A percentile compares a stretch with the other conserved stretches of the same genome.
Evolutionary conservation across 176 grass and related monocot genomes (phyloP).

Genomic region (Stipa capillata): DNA sequence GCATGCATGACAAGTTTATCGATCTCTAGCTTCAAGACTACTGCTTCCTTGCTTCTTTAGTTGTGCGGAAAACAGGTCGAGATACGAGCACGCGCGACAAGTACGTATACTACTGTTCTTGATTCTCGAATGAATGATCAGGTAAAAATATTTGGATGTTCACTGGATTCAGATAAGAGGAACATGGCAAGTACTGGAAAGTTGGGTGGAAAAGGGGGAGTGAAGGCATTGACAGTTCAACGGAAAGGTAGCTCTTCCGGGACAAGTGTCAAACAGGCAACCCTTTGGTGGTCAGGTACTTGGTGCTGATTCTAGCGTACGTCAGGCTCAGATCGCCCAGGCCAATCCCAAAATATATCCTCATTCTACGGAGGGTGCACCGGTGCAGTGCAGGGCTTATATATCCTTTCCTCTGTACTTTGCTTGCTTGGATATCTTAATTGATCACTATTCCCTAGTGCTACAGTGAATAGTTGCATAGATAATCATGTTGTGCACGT

Average conservation of each 20-base stretch:
- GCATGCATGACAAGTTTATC: neutral
- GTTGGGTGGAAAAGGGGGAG: too few species aligned
- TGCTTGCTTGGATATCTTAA: neutral
- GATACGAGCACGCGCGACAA: neutral
- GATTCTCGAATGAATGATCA: neutral
- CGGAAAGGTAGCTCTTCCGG: slow-evolving; percentile 6
- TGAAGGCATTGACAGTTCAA: slow-evolving; percentile 10
- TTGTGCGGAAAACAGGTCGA: neutral
- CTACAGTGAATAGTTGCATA: too few species aligned
- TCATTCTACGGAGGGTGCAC: neutral
- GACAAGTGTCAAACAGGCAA: slow-evolving; percentile 41
- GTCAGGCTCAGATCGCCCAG: neutral
- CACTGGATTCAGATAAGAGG: neutral
- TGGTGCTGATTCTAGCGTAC: slow-evolving; percentile 1
- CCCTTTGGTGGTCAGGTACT: slow-evolving; percentile 13
- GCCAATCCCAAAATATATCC: neutral
- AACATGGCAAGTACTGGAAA: neutral
- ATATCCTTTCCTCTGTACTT: neutral
- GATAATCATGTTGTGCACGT: too few species aligned
- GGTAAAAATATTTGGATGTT: neutral
- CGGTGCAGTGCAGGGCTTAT: neutral
- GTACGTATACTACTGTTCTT: neutral
- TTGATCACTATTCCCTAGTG: too few species aligned
- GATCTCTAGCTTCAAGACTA: neutral
- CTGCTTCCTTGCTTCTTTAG: neutral